These are phyloP conservation scores for Dothiorella sarmentorum DNA, from an alignment of 2,329 filamentous ascomycete genomes.

Conservation along the genomic window DNA sequence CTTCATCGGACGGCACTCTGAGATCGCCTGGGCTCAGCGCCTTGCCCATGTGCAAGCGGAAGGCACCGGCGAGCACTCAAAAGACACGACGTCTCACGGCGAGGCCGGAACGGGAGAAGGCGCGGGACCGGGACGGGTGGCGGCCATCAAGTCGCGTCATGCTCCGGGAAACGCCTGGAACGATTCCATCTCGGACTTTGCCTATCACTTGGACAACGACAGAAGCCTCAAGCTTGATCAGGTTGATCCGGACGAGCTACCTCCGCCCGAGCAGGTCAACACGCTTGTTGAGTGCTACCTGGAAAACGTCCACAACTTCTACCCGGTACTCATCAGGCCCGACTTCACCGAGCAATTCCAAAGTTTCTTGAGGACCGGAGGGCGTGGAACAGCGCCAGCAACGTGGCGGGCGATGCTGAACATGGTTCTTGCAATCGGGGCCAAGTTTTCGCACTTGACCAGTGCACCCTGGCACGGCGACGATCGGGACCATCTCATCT, in stretches of 20 bases:
- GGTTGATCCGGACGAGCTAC: constrained; percentile 34
- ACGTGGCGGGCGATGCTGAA: constrained; percentile 39
- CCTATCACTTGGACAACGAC: constrained; percentile 28
- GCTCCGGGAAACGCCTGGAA: background rate
- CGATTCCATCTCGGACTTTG: background rate
- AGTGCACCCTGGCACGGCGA: constrained; percentile 21
- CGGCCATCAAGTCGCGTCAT: background rate
- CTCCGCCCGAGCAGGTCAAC: constrained; percentile 30
- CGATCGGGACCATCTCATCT: constrained; percentile 34
- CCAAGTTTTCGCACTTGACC: constrained; percentile 32
- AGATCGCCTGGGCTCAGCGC: constrained; percentile 27
- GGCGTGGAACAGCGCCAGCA: constrained; percentile 17
- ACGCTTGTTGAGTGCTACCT: constrained; percentile 36
- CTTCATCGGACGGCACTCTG: constrained; percentile 24
- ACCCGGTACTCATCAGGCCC: constrained; percentile 36
- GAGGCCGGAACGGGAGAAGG: background rate
- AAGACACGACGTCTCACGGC: background rate
- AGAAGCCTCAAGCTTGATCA: constrained; percentile 27
- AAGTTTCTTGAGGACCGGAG: background rate
- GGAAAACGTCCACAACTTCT: constrained; percentile 36
- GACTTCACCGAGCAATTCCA: constrained; percentile 33
- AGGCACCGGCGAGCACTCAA: no score
- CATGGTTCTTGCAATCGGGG: constrained; percentile 40
- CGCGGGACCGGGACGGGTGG: background rate
- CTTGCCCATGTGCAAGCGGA: constrained; percentile 22